These are phyloP conservation scores for Backusella tarrabulga DNA, from an alignment of 192 early-diverging fungal species.

Conservation along the genomic window DNA sequence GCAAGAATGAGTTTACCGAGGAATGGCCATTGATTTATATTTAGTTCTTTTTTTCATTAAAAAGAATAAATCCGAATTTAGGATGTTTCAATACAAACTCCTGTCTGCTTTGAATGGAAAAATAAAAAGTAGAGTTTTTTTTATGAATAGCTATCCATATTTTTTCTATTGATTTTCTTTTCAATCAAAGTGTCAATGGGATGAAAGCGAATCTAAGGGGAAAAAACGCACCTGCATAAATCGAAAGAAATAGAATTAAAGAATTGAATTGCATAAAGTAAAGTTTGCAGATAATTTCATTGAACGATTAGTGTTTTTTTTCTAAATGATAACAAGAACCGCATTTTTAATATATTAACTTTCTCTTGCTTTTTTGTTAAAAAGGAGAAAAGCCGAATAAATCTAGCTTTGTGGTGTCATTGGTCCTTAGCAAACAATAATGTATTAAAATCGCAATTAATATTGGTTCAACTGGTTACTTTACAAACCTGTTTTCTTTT, in stretches of 20 bases:
- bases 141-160: background rate
- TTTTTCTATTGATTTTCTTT: too few relatives aligned
- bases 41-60: background rate
- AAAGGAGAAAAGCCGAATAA: background rate
- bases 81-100: background rate
- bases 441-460: background rate
- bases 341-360: too few relatives aligned
- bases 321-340: too few relatives aligned
- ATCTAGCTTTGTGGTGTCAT: background rate
- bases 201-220: background rate
- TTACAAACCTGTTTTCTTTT: background rate
- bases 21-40: background rate
- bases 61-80: background rate
- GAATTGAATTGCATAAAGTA: background rate
- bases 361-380: background rate
- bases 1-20: background rate
- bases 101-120: too few relatives aligned
- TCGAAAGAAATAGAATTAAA: background rate
- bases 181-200: too few relatives aligned
- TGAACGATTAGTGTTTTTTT: too few relatives aligned
- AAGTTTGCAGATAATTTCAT: too few relatives aligned
- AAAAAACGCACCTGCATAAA: background rate
- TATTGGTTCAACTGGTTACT: background rate
- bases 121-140: background rate
- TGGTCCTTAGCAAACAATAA: background rate